Conservation (phyloP, 495 filamentous ascomycete species). For the Hapsidospora chrysogenum region DNA sequence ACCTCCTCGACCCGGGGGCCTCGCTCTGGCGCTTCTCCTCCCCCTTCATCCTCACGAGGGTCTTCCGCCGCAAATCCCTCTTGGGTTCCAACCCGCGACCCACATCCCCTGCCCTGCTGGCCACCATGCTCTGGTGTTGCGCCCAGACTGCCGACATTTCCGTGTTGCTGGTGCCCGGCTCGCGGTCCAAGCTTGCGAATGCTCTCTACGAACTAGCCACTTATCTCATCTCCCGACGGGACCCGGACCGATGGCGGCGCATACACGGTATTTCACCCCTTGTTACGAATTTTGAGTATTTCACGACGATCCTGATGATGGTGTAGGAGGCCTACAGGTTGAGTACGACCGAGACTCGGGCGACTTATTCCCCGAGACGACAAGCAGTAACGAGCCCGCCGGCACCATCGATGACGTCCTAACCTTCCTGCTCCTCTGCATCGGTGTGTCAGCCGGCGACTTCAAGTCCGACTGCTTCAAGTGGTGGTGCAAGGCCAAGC, state of each 20-base stretch:
- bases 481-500: slow-evolving; percentile 71
- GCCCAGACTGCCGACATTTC: slow-evolving; percentile 63
- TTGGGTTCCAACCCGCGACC: slow-evolving; percentile 46
- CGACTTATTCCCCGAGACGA: slow-evolving; percentile 1
- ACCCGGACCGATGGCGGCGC: slow-evolving; percentile 6
- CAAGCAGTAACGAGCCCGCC: slow-evolving; percentile 9
- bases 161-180: slow-evolving; percentile 4
- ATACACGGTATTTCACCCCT: not conserved
- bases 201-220: slow-evolving; percentile 4
- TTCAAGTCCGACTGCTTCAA: slow-evolving; percentile 63
- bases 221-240: slow-evolving; percentile 3
- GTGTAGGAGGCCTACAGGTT: slow-evolving; percentile 1
- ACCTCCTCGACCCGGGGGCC: slow-evolving; percentile 52
- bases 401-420: slow-evolving; percentile 58
- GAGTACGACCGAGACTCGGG: slow-evolving; percentile 1
- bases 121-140: slow-evolving; percentile 69
- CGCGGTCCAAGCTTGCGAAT: slow-evolving; percentile 3
- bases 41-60: slow-evolving; percentile 60
- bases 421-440: slow-evolving; percentile 62
- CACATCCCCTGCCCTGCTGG: slow-evolving; percentile 55
- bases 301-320: not conserved
- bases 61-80: slow-evolving; percentile 62
- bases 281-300: too few relatives aligned
- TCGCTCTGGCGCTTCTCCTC: slow-evolving; percentile 50
- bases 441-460: slow-evolving; percentile 64